A percentile compares a stretch with the other conserved stretches of the same genome.
Conservation (phyloP, 2,329 filamentous ascomycete species). For the Trichoderma oligosporum region DNA sequence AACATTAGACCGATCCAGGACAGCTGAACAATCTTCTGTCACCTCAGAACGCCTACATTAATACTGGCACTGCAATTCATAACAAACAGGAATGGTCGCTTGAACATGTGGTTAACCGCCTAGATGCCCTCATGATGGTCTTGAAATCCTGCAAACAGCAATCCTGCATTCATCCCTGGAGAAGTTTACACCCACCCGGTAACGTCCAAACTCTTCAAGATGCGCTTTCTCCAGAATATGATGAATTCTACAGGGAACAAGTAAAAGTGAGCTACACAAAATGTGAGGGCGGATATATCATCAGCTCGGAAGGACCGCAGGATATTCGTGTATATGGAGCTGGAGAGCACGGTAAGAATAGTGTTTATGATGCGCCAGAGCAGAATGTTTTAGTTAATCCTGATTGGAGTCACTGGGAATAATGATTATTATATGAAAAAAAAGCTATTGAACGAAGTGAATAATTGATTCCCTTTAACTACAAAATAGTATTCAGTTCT, state of each 20-base stretch:
- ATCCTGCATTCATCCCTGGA: constrained; percentile 55
- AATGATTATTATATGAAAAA: no score
- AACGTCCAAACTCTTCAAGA: constrained; percentile 49
- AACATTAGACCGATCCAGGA: constrained; percentile 45
- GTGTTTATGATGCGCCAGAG: neutral
- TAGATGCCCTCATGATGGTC: constrained; percentile 57
- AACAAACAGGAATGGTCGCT: neutral
- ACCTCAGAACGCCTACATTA: constrained; percentile 23
- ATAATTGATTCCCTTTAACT: no score
- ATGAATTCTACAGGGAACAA: constrained; percentile 48
- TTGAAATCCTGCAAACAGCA: constrained; percentile 57
- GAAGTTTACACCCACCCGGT: constrained; percentile 50
- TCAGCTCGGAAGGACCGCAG: constrained; percentile 52
- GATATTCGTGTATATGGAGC: neutral
- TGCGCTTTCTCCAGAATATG: constrained; percentile 46
- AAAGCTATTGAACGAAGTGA: no score
- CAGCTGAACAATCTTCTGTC: constrained; percentile 46
- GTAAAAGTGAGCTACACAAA: constrained; percentile 48
- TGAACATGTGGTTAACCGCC: constrained; percentile 43
- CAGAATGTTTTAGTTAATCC: neutral
- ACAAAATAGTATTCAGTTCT: no score
- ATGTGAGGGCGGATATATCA: constrained; percentile 54
- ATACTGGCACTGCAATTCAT: constrained; percentile 31
- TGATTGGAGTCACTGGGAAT: constrained; percentile 16
- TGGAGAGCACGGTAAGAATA: neutral